Conservation (phyloP, 192 early-diverging fungal species). For the Umbelopsis isabellina region DNA sequence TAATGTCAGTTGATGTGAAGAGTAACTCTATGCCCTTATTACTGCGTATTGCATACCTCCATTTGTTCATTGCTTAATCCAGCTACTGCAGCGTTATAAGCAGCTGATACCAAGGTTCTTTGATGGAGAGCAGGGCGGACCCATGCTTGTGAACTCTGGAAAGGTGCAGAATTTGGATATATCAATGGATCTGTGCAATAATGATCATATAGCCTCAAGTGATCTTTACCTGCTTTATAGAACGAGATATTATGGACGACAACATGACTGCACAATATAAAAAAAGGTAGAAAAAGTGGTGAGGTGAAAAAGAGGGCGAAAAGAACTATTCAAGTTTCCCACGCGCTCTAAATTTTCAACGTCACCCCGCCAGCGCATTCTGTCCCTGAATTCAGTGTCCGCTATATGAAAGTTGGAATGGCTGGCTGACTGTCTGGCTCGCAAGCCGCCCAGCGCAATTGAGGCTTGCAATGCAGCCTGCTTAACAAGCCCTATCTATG, state of each 20-base stretch:
- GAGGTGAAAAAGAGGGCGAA: not conserved
- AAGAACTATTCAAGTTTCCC: not conserved
- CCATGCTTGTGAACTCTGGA: not conserved
- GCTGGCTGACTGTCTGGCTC: not conserved
- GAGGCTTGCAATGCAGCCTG: too few species aligned
- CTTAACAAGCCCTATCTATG: too few species aligned
- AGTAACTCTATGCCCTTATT: not conserved
- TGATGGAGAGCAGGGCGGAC: not conserved
- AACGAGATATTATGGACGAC: slow-evolving; percentile 18
- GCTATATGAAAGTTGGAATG: not conserved
- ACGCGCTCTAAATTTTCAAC: slow-evolving; percentile 1
- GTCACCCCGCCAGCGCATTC: not conserved
- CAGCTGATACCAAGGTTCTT: slow-evolving; percentile 21
- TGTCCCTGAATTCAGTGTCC: not conserved
- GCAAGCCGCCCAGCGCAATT: not conserved
- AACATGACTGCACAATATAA: not conserved
- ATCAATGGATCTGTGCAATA: not conserved
- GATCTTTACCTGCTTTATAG: not conserved
- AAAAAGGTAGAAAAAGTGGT: not conserved
- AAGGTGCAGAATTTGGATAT: too few species aligned
- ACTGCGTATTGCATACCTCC: slow-evolving; percentile 43
- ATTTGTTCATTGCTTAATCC: slow-evolving; percentile 75
- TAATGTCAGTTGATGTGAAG: not conserved
- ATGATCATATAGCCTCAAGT: too few species aligned
- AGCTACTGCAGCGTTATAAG: slow-evolving; percentile 78